Base-by-base conservation (phyloP, 345 rosid genomes). In the Brassica rapa region DNA sequence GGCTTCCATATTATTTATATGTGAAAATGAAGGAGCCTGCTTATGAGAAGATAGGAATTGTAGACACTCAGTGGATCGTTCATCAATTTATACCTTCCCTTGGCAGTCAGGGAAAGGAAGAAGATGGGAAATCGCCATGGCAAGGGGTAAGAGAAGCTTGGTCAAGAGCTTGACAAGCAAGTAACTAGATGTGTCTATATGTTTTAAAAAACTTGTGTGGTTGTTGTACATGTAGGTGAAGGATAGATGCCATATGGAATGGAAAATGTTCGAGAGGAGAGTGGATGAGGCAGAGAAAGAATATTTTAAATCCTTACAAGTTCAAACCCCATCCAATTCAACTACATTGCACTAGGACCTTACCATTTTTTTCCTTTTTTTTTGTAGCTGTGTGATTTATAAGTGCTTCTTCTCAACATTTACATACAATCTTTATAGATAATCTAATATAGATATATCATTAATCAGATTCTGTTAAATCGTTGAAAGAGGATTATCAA, bases 1-100 rank as follows among this genome's bases (percentile, higher is more conserved):
- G 12, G 1, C 35, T 21, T 57, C 4, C 51, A 35, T 63, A 46
- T 43, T 43, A 43, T 9, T 64, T 49, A 8, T 51, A 37, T 75
- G 32, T 80, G 30, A 30, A 62, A 68, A 76, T 79, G 63, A 70
- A 84, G 77, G 86, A 92, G 95, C 98, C 97, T 62, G 95, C 95
- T 6, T 89, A 92, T 70, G 97, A 91, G 81, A 94, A 91, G 80
- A 91, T 94, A 62, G 95, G 98, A 11, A 93, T 94, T 60, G 96
- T 94, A 74, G 98, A 94, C 87, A 88, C 98, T 53, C 95, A 92
- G 69, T 92, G 98, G 98, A 94, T 92, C 68, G 78, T 94, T 87
- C 97, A 94, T 86, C 95, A 92, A 86, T 89, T 85, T 51, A 84
- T 94, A 59, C 95, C 97, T 64, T 92, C 97, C 68, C 92, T 94